phyloP scores from a whole-genome alignment of 495 filamentous ascomycete species.

The Penicillium paradoxum region DNA sequence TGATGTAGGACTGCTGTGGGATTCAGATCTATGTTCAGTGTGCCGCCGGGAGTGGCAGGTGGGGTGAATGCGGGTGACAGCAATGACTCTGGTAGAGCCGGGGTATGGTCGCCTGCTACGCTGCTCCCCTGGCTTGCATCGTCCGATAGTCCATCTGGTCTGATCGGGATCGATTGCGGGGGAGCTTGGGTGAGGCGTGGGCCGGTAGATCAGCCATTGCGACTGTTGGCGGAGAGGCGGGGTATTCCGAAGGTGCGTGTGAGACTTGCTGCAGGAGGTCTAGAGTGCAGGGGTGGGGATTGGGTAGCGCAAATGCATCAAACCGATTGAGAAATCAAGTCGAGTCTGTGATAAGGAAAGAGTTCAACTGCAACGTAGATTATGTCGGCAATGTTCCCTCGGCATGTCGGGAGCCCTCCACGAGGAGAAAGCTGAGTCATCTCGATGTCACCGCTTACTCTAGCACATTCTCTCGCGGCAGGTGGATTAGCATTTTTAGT shows the following conservation, averaged over 20 bases:
- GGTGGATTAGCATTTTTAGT: neutral
- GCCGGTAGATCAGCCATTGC: conserved; percentile 48
- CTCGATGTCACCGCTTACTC: neutral
- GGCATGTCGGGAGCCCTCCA: conserved; percentile 2
- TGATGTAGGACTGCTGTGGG: conserved; percentile 38
- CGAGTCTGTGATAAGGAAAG: conserved; percentile 1
- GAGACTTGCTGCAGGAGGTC: neutral
- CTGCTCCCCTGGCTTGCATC: conserved; percentile 23
- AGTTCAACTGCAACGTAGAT: conserved; percentile 17
- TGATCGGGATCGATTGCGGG: conserved; percentile 32
- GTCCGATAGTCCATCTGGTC: conserved; percentile 14
- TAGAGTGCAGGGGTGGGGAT: neutral
- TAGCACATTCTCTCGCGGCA: conserved; percentile 5
- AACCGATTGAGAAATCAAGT: neutral
- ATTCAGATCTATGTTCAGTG: conserved; percentile 37
- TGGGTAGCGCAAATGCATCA: conserved; percentile 3
- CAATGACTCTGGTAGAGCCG: conserved; percentile 48
- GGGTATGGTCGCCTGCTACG: conserved; percentile 26
- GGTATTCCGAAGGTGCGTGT: neutral
- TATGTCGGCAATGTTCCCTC: conserved; percentile 12
- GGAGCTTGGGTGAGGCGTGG: conserved; percentile 48
- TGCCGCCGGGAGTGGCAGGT: conserved; percentile 65
- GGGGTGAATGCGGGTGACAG: conserved; percentile 78
- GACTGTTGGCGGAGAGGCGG: conserved; percentile 15
- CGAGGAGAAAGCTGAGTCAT: conserved; percentile 1